Evolutionary conservation across 1,284 basidiomycete genomes (phyloP), one percentile per base, ranked within the genome.

Genomic region (Schizophyllum commune): DNA sequence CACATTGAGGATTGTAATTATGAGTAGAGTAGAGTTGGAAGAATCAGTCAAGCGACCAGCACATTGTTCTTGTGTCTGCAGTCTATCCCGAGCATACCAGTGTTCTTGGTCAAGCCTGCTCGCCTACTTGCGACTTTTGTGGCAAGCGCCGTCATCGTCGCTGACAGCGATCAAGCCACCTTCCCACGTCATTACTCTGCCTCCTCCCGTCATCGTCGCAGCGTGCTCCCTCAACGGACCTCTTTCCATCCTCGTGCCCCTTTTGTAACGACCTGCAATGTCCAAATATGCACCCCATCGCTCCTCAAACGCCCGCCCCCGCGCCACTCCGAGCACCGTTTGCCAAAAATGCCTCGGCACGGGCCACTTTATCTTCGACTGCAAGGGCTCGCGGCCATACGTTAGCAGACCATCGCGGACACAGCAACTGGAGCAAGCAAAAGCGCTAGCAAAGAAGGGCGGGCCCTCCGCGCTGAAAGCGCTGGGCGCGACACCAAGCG

Each of bases 351-450:
- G 90, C 68, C 78, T 92, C 32, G 74, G 78, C 53, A 78, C 79
- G 71, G 90, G 90, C 0, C 90, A 92, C 70, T 92, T 83, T 69
- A 92, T 83, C 32, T 92, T 85, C 67, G 80, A 92, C 73, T 92
- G 90, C 79, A 92, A 90, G 72, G 77, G 77, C 8, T 67, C 77
- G 52, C 80, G 88, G 2, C 88, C 90, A 27, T 92, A 92, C 69
- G 77, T 92, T 54, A 83, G 86, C 17, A 81, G 90, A 8, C 90
- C 90, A 1, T 91, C 89, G 53, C 81, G 90, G 56, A 91, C 89
- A 2, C 80, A 89, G 67, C 81, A 85, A 69, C 79, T 92, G 21
- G 88, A 91, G 68, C 90, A 91, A 59, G 89, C 89, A 2, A 76
- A 72, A 19, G 58, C 83, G 1, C 73, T 88, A 6, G 80, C 84